phyloP scores from a whole-genome alignment of 1,139 yeast species.

The Nakaseomyces kungkrabaensis region DNA sequence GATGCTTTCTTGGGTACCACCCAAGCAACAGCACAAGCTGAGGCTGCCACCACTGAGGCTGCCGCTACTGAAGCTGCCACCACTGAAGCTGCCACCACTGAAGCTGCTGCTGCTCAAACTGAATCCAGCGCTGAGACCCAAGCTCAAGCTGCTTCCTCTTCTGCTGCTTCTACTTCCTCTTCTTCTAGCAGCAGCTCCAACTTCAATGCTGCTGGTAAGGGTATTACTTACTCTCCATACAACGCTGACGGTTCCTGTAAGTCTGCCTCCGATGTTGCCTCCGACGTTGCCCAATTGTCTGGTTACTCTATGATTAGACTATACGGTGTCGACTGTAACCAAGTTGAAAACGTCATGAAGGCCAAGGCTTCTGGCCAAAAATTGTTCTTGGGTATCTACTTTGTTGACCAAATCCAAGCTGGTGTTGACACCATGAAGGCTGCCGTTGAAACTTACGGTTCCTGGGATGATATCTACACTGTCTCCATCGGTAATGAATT shows the following conservation, averaged over 20 bases:
- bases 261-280: conserved; percentile 44
- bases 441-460: conserved; percentile 48
- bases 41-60: conserved; percentile 33
- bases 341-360: conserved; percentile 58
- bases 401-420: conserved; percentile 42
- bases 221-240: conserved; percentile 81
- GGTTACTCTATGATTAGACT: conserved; percentile 57
- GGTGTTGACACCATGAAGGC: conserved; percentile 45
- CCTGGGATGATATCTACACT: conserved; percentile 64
- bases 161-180: conserved; percentile 41
- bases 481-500: conserved; percentile 74
- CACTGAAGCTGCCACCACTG: conserved; percentile 46
- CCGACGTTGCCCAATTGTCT: conserved; percentile 48
- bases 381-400: conserved; percentile 62
- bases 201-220: conserved; percentile 36
- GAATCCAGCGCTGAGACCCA: conserved; percentile 13
- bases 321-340: conserved; percentile 77
- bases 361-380: conserved; percentile 54
- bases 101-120: conserved; percentile 44
- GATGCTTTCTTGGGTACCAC: conserved; percentile 4
- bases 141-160: conserved; percentile 27
- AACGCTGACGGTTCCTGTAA: conserved; percentile 63
- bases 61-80: conserved; percentile 43
- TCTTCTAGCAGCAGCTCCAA: conserved; percentile 7
- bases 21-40: conserved; percentile 19